Conservation (phyloP, 805 yeast genomes). For the Saccharomyces eubayanus region DNA sequence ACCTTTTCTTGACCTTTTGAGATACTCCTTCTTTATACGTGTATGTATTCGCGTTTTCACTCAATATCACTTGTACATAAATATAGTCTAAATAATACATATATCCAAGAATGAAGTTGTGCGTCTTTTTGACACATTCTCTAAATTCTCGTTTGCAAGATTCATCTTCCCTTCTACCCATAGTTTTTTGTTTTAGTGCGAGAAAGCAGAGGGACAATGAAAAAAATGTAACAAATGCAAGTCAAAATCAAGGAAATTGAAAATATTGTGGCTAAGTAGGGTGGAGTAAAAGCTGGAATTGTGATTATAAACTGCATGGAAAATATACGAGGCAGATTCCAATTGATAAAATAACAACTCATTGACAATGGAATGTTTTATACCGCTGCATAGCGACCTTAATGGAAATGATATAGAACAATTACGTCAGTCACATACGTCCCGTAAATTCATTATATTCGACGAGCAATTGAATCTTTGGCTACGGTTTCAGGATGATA, state of each 20-base stretch:
- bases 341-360: neutral
- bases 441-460: constrained; percentile 23
- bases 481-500: neutral
- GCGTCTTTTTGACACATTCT: neutral
- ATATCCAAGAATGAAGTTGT: neutral
- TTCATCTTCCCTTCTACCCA: neutral
- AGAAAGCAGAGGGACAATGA: neutral
- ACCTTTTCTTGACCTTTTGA: neutral
- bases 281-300: neutral
- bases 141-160: neutral
- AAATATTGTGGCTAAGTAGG: neutral
- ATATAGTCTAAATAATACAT: neutral
- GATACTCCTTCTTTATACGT: neutral
- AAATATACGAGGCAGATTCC: neutral
- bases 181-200: neutral
- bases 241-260: neutral
- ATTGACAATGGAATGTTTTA: constrained; percentile 16
- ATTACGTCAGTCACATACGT: constrained; percentile 10
- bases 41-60: neutral
- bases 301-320: neutral
- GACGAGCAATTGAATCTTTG: constrained; percentile 24
- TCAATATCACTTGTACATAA: neutral
- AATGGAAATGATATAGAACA: constrained; percentile 1
- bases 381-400: constrained; percentile 14
- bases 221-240: neutral